Evolutionary conservation across 1,139 yeast species (phyloP).

Genomic region (Kazachstania sp.): DNA sequence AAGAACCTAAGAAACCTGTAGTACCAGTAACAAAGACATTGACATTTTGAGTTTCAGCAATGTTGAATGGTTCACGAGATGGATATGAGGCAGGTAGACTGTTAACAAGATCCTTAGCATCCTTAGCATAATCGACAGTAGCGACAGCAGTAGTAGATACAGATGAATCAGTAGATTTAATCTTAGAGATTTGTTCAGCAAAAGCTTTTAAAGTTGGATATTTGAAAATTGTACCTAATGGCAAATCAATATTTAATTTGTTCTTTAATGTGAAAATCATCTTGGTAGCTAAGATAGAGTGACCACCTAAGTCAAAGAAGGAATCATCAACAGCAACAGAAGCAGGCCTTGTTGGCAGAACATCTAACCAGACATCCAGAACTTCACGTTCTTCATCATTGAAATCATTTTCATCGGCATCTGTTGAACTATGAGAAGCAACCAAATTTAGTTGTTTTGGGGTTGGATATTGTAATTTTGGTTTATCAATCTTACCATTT

Average conservation of each 20-base stretch:
- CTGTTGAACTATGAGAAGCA: slow-evolving; percentile 35
- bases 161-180: slow-evolving; percentile 14
- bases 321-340: slow-evolving; percentile 70
- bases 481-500: slow-evolving; percentile 97
- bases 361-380: slow-evolving; percentile 74
- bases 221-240: slow-evolving; percentile 82
- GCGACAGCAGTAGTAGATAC: slow-evolving; percentile 28
- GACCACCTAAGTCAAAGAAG: slow-evolving; percentile 97
- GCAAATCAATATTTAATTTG: slow-evolving; percentile 67
- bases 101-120: slow-evolving; percentile 54
- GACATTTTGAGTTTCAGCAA: slow-evolving; percentile 34
- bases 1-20: slow-evolving; percentile 94
- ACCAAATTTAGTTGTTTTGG: slow-evolving; percentile 57
- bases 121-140: slow-evolving; percentile 52
- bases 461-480: slow-evolving; percentile 91
- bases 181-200: slow-evolving; percentile 60
- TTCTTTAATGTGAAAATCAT: slow-evolving; percentile 91
- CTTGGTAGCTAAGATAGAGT: slow-evolving; percentile 90
- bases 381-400: slow-evolving; percentile 59
- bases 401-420: slow-evolving; percentile 44
- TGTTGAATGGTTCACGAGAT: slow-evolving; percentile 25
- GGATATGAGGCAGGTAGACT: slow-evolving; percentile 39
- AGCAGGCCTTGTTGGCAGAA: slow-evolving; percentile 80
- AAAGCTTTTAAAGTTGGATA: slow-evolving; percentile 77
- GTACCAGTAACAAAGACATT: slow-evolving; percentile 88